phyloP scores from a whole-genome alignment of 352 stramenopile species.

The Phytopythium aichiense region DNA sequence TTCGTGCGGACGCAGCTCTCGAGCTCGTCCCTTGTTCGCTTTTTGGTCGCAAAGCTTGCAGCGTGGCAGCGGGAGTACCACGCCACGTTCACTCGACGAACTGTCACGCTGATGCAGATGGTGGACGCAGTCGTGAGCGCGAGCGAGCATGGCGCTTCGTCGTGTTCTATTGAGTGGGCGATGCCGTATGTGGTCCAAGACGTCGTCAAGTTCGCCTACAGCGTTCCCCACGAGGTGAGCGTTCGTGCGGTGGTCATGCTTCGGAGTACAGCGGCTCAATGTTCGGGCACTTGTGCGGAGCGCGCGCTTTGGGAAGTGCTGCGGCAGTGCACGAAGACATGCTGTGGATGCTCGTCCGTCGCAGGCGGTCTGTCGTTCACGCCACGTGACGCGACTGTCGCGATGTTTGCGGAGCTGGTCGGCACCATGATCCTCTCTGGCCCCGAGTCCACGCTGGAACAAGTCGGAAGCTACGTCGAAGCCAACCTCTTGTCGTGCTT shows the following conservation, averaged over 20 bases:
- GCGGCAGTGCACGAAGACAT: slow-evolving; percentile 52
- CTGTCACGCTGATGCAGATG: slow-evolving; percentile 32
- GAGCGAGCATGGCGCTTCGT: slow-evolving; percentile 12
- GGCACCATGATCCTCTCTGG: slow-evolving; percentile 31
- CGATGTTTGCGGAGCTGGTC: slow-evolving; percentile 42
- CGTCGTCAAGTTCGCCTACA: slow-evolving; percentile 40
- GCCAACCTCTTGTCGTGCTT: slow-evolving; percentile 46
- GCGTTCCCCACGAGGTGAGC: slow-evolving; percentile 9
- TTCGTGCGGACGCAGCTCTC: slow-evolving; percentile 47
- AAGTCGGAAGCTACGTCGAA: slow-evolving; percentile 36
- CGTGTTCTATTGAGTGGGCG: slow-evolving; percentile 25
- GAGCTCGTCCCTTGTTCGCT: slow-evolving; percentile 19
- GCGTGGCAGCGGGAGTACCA: slow-evolving; percentile 7
- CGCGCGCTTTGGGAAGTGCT: slow-evolving; percentile 43
- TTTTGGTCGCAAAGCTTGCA: slow-evolving; percentile 28
- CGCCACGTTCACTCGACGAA: slow-evolving; percentile 14
- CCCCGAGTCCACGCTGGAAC: slow-evolving; percentile 11
- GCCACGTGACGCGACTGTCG: slow-evolving; percentile 17
- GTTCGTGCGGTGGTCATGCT: slow-evolving; percentile 27
- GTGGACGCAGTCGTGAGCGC: slow-evolving; percentile 26
- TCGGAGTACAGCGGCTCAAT: slow-evolving; percentile 20
- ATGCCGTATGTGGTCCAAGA: slow-evolving; percentile 44
- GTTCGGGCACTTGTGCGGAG: slow-evolving; percentile 10
- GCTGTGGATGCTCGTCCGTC: slow-evolving; percentile 33
- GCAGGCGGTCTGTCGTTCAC: neutral